Base-by-base conservation (phyloP, 495 filamentous ascomycete species). In the Xylaria intraflava region DNA sequence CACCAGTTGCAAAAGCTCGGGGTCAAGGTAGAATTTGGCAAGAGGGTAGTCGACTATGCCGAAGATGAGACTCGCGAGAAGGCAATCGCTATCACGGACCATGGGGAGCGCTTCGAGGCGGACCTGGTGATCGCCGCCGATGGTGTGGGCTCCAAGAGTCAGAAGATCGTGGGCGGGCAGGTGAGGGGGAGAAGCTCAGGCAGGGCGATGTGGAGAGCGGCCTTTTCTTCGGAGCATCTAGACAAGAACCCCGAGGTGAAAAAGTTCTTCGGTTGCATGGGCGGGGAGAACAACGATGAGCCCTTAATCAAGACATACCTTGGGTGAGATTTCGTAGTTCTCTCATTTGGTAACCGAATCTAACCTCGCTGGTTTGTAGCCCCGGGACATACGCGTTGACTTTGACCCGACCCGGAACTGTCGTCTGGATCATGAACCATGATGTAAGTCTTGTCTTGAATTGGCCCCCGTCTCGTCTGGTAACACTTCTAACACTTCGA, bases 41-140 rank as follows among this genome's bases (percentile, higher is more conserved):
- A 75, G 61, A 66, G 58, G 2, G 78, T 83, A 1, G 68, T 73
- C 6, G 61, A 73, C n/a, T 77, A 81, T 50, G 72, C 49, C 39
- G 79, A 83, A 65, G 70, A 81, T 51, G 61, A 72, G 19, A 46
- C 61, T 0, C 55, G 46, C 3, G 56, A 65, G 11, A 75, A 68
- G 40, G 77, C 66, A 0, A 71, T 75, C 10, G 73, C 78, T 27
- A 60, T 73, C 0, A 72, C 78, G 0, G 70, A 78, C 20, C 67
- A 78, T 33, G 80, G 78, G 10, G 69, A 74, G 38, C 62, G 29
- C 1, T 78, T 70, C 58, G 69, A 76, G 38, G 78, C 77, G 5
- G 78, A 85, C 61, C 49, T 83, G 0, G 68, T 84, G 4, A 73
- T 85, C 45, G 81, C 80, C 2, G 81, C 82, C 2, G 82, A 85